phyloP scores from a whole-genome alignment of 495 filamentous ascomycete species.

The Neurospora discreta region DNA sequence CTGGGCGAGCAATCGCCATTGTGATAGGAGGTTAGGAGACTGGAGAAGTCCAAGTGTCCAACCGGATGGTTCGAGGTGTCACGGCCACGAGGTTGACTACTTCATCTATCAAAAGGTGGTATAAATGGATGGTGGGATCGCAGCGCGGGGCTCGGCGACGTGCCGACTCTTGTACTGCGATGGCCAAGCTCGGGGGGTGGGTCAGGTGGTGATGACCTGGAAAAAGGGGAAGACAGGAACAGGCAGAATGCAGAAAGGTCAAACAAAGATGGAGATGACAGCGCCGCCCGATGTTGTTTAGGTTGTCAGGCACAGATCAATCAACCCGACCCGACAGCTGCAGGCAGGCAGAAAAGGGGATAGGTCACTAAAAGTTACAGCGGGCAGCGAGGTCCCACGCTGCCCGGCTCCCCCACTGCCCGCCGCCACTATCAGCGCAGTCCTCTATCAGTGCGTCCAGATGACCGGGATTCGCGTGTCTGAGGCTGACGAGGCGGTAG shows the following conservation, averaged over 20 bases:
- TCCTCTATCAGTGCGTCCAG: background rate
- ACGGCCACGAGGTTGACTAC: background rate
- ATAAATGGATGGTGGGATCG: background rate
- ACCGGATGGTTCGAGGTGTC: background rate
- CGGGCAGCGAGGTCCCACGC: background rate
- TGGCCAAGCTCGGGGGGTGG: background rate
- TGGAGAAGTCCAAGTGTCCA: constrained; percentile 6
- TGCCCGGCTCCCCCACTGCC: background rate
- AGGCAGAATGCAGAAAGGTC: background rate
- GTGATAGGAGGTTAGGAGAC: constrained; percentile 10
- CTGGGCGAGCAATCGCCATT: constrained; percentile 76
- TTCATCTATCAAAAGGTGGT: background rate
- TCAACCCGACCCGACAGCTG: background rate
- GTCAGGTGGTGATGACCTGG: background rate
- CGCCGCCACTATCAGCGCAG: background rate
- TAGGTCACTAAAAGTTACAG: background rate
- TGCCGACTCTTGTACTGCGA: background rate
- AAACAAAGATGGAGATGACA: background rate
- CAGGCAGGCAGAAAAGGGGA: background rate
- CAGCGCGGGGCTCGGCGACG: background rate
- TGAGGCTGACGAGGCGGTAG: background rate
- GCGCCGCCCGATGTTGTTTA: background rate
- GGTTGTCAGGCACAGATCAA: background rate
- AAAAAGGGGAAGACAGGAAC: background rate
- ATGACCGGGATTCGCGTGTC: background rate